A percentile compares a stretch with the other conserved stretches of the same genome.
Evolutionary conservation across 1,139 yeast genomes (phyloP).

Genomic region (Scheffersomyces cryptocercus): DNA sequence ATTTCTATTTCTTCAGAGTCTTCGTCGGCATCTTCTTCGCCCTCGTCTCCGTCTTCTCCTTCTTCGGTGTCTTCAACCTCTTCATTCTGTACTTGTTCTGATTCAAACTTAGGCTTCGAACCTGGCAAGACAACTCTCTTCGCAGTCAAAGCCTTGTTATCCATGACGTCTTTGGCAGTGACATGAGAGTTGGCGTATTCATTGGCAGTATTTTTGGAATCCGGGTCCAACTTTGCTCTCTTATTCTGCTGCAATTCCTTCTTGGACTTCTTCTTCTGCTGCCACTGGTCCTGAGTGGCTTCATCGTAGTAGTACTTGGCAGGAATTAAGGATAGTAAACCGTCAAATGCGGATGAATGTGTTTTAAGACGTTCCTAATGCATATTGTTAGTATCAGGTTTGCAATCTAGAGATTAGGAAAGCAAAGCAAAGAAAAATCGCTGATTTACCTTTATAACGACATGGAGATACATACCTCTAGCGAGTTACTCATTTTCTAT

Average conservation of each 20-base stretch:
- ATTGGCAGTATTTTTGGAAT: conserved; percentile 47
- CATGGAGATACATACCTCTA: conserved; percentile 44
- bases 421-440: too few relatives aligned
- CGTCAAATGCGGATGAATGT: conserved; percentile 88
- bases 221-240: conserved; percentile 76
- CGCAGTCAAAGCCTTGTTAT: conserved; percentile 56
- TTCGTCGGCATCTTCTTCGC: background rate
- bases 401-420: too few relatives aligned
- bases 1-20: conserved; percentile 1
- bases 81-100: conserved; percentile 6
- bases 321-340: conserved; percentile 86
- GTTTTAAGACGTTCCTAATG: conserved; percentile 74
- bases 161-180: conserved; percentile 69
- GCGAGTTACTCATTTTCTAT: conserved; percentile 42
- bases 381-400: conserved; percentile 24
- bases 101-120: conserved; percentile 2
- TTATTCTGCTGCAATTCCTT: conserved; percentile 63
- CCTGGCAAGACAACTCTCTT: conserved; percentile 59
- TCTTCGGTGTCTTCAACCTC: conserved; percentile 11
- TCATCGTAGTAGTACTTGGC: conserved; percentile 88
- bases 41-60: conserved; percentile 12
- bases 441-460: too few relatives aligned
- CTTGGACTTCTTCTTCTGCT: conserved; percentile 73
- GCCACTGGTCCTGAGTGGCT: conserved; percentile 86
- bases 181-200: conserved; percentile 38